Conservation (phyloP, 1,139 yeast genomes). For the Blastobotrys niveus region DNA sequence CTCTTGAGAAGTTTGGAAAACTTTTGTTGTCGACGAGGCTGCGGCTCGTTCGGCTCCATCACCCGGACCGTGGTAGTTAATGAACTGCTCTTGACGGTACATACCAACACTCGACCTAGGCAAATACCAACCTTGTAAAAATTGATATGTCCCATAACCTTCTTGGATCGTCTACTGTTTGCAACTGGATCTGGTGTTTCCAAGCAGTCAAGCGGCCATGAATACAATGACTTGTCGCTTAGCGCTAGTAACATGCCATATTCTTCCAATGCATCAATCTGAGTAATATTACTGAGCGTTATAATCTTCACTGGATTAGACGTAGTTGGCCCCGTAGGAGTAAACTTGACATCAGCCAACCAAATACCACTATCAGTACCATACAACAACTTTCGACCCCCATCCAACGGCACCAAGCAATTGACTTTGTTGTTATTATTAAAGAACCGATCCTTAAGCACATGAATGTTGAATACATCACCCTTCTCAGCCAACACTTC, state of each 20-base stretch:
- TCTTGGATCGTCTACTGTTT: slow-evolving; percentile 70
- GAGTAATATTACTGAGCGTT: slow-evolving; percentile 72
- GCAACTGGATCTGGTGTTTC: slow-evolving; percentile 51
- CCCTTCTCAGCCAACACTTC: slow-evolving; percentile 61
- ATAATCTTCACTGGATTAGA: slow-evolving; percentile 76
- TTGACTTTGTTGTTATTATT: slow-evolving; percentile 70
- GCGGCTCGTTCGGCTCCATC: slow-evolving; percentile 73
- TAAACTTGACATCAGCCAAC: slow-evolving; percentile 48
- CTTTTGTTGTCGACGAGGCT: slow-evolving; percentile 38
- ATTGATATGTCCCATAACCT: slow-evolving; percentile 74
- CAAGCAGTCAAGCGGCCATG: slow-evolving; percentile 78
- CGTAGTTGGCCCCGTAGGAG: slow-evolving; percentile 47
- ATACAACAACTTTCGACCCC: slow-evolving; percentile 82
- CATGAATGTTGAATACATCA: slow-evolving; percentile 70
- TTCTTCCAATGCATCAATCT: slow-evolving; percentile 87
- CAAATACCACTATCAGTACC: slow-evolving; percentile 93
- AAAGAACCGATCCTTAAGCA: slow-evolving; percentile 65
- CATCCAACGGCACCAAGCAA: slow-evolving; percentile 92
- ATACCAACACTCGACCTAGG: slow-evolving; percentile 78
- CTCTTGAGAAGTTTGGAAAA: slow-evolving; percentile 47
- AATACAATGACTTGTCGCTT: slow-evolving; percentile 74
- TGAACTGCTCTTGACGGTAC: slow-evolving; percentile 77
- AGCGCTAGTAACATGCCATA: slow-evolving; percentile 77
- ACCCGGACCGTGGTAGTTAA: slow-evolving; percentile 73
- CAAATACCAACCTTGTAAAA: slow-evolving; percentile 93